Evolutionary conservation across 805 yeast species (phyloP).

Genomic region (Ogataea minuta): DNA sequence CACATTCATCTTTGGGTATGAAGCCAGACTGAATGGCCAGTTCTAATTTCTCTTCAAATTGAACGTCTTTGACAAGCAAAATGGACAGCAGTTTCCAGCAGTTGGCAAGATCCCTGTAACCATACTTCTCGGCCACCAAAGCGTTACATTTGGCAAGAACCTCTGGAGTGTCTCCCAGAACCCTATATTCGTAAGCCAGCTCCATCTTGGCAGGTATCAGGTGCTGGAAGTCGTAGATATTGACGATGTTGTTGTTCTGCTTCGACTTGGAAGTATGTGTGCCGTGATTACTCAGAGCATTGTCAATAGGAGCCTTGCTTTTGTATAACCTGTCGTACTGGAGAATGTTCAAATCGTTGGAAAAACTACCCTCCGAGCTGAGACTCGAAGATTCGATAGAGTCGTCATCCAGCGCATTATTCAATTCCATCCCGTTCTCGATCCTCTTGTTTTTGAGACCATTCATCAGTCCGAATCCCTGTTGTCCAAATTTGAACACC

Average conservation of each 20-base stretch:
- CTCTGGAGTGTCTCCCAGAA: constrained; percentile 63
- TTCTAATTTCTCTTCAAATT: constrained; percentile 24
- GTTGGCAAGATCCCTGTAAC: constrained; percentile 60
- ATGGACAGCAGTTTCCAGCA: constrained; percentile 68
- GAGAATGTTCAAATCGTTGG: constrained; percentile 66
- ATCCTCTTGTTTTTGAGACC: constrained; percentile 29
- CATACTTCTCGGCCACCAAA: constrained; percentile 61
- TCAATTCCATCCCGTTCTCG: constrained; percentile 23
- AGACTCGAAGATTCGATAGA: constrained; percentile 29
- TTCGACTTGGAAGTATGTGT: constrained; percentile 25
- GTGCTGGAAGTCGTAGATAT: constrained; percentile 61
- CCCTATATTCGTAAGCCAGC: constrained; percentile 63
- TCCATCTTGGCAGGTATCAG: constrained; percentile 75
- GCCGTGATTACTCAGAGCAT: constrained; percentile 34
- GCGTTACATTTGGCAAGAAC: constrained; percentile 69
- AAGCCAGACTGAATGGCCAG: constrained; percentile 14
- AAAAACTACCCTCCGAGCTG: constrained; percentile 55
- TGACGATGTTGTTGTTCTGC: constrained; percentile 51
- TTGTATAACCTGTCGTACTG: constrained; percentile 54
- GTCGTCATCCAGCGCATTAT: constrained; percentile 17
- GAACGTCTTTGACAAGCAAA: constrained; percentile 43
- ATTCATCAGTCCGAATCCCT: constrained; percentile 45
- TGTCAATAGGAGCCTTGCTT: constrained; percentile 51
- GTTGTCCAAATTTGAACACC: constrained; percentile 49
- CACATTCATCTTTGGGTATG: constrained; percentile 8